Base-by-base conservation (phyloP, 257 asterid species). In the Cinchona pubescens region DNA sequence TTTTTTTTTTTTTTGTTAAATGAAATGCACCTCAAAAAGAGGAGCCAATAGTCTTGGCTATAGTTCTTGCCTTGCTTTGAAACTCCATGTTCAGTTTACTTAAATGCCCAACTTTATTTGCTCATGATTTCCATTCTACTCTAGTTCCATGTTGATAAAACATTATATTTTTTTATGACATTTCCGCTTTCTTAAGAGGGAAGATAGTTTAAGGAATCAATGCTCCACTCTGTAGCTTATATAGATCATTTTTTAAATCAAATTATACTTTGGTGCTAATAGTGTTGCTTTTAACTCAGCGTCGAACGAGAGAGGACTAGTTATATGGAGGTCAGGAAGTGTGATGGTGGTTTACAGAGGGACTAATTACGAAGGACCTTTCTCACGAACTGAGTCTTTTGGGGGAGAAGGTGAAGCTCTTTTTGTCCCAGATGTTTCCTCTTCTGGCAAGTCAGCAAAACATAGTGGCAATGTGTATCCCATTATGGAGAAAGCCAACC, bases 241-340 rank as follows among this genome's bases (percentile, higher is more conserved):
- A 18, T 42, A 15, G 18, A n/a, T 23, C 16, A 9, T 2, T 53
- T 10, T 35, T 10, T 13, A 37, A 25, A 19, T 25, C 15, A 35
- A 40, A n/a, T 21, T 40, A 49, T 46, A 45, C 37, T 43, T 49
- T 46, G 51, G 43, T 62, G 48, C 59, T 78, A 14, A 74, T 64
- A 43, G 38, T 78, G 61, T 61, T 78, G 71, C 67, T 78, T 63
- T 79, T 62, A 82, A 75, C 78, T 80, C 96, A 94, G 99, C 96
- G 98, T 70, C 92, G 99, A 69, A 90, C 99, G 55, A 87, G 91
- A 87, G 91, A 74, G 99, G 99, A 48, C 86, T 92, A 40, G 96
- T 94, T 74, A 87, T 89, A 81, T 94, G 99, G 99, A 90, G 99
- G 87, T 86, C 98, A 63, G 99, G 99, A 82, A 94, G 99, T 76